Conservation (phyloP, 805 yeast genomes). For the Suhomyces vadensis region DNA sequence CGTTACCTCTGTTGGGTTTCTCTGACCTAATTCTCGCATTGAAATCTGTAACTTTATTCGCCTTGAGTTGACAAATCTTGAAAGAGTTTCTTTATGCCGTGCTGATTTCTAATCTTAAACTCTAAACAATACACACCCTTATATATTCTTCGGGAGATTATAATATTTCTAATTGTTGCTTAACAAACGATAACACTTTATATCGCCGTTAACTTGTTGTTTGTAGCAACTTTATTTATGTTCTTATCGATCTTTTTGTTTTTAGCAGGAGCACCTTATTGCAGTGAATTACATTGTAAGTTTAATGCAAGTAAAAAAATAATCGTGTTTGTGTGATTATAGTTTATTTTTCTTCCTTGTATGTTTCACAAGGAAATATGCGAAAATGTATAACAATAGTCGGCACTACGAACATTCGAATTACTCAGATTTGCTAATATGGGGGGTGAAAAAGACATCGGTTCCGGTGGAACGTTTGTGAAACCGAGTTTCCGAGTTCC, state of each 20-base stretch:
- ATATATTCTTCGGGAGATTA: too few species aligned
- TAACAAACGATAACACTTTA: constrained; percentile 1
- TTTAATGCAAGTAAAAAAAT: too few species aligned
- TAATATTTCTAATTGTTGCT: too few species aligned
- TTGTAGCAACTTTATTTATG: neutral
- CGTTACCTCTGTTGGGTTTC: neutral
- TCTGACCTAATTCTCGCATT: neutral
- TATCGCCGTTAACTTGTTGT: neutral
- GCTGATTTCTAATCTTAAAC: too few species aligned
- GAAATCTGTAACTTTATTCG: too few species aligned
- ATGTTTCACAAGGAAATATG: constrained; percentile 8
- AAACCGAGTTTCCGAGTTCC: too few species aligned
- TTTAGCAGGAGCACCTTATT: neutral
- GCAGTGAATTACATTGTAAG: neutral
- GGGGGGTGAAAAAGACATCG: too few species aligned
- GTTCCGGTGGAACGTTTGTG: too few species aligned
- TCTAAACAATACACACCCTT: neutral
- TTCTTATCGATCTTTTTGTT: constrained; percentile 1
- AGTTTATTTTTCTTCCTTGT: neutral
- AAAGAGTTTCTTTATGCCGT: too few species aligned
- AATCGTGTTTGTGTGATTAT: too few species aligned
- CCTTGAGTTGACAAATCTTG: too few species aligned
- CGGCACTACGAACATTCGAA: neutral
- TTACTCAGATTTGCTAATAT: too few species aligned
- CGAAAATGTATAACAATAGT: neutral